These are phyloP conservation scores for Suillus paluster DNA, from an alignment of 768 basidiomycete genomes.

Conservation along the genomic window DNA sequence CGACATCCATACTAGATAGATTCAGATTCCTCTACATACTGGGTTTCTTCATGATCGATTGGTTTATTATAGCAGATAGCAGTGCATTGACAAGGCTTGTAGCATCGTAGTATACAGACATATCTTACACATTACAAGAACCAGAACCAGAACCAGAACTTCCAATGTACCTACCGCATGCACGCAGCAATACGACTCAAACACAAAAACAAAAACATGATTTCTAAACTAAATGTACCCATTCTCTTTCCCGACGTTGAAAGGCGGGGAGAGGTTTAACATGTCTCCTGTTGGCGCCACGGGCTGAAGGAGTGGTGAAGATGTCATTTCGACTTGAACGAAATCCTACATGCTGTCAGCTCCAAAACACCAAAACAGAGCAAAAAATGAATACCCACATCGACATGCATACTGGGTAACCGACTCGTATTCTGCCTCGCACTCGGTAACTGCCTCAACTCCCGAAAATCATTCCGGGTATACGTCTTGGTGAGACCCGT, in stretches of 20 bases:
- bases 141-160: too few species aligned
- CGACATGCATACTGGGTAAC: slow-evolving; percentile 84
- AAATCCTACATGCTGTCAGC: slow-evolving; percentile 9
- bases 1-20: slow-evolving; percentile 24
- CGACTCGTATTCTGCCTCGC: slow-evolving; percentile 85
- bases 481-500: slow-evolving; percentile 87
- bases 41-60: too few species aligned
- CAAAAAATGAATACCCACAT: slow-evolving; percentile 48
- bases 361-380: background rate
- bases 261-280: slow-evolving; percentile 36
- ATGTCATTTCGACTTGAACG: slow-evolving; percentile 20
- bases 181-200: too few species aligned
- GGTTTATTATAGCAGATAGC: slow-evolving; percentile 1
- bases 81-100: background rate
- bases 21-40: too few species aligned
- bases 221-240: background rate
- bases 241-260: slow-evolving; percentile 26
- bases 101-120: slow-evolving; percentile 4
- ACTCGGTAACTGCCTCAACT: slow-evolving; percentile 67
- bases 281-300: slow-evolving; percentile 21
- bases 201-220: background rate
- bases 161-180: background rate
- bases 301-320: slow-evolving; percentile 37
- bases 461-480: slow-evolving; percentile 78
- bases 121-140: background rate